Evolutionary conservation across 768 basidiomycete genomes (phyloP).

Genomic region (Tremella yokohamensis): DNA sequence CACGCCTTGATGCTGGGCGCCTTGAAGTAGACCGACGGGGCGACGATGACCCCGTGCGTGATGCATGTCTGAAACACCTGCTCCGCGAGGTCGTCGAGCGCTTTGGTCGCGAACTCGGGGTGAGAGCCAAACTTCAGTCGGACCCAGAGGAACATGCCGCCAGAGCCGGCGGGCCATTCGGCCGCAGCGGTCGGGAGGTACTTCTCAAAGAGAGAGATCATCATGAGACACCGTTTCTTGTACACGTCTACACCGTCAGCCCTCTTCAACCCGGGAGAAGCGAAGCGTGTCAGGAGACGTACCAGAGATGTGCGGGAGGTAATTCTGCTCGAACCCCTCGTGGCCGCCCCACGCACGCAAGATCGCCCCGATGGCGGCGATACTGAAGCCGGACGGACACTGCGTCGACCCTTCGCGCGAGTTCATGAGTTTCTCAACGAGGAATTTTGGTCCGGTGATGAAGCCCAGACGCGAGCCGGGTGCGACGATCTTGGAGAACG

Average conservation of each 20-base stretch:
- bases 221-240: conserved; percentile 25
- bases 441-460: conserved; percentile 29
- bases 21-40: conserved; percentile 23
- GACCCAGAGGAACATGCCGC: conserved; percentile 38
- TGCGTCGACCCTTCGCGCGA: conserved; percentile 33
- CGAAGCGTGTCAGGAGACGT: too few relatives aligned
- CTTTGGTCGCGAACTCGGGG: conserved; percentile 8
- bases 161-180: conserved; percentile 14
- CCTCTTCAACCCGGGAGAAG: too few relatives aligned
- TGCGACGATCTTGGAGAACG: conserved; percentile 43
- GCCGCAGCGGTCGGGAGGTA: conserved; percentile 13
- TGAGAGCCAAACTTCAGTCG: conserved; percentile 23
- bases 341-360: conserved; percentile 38
- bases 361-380: conserved; percentile 33
- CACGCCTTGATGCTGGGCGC: conserved; percentile 12
- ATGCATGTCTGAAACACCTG: conserved; percentile 19
- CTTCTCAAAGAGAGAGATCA: conserved; percentile 18
- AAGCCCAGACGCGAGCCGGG: conserved; percentile 37
- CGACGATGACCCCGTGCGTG: conserved; percentile 17
- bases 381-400: conserved; percentile 33
- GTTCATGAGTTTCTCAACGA: conserved; percentile 34
- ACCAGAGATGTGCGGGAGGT: conserved; percentile 40
- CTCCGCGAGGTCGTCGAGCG: conserved; percentile 21
- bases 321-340: conserved; percentile 40
- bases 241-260: conserved; percentile 22